Percentiles rank a stretch among this genome's conserved stretches.
Conservation (phyloP, 257 asterid genomes). For the Coffea canephora region DNA sequence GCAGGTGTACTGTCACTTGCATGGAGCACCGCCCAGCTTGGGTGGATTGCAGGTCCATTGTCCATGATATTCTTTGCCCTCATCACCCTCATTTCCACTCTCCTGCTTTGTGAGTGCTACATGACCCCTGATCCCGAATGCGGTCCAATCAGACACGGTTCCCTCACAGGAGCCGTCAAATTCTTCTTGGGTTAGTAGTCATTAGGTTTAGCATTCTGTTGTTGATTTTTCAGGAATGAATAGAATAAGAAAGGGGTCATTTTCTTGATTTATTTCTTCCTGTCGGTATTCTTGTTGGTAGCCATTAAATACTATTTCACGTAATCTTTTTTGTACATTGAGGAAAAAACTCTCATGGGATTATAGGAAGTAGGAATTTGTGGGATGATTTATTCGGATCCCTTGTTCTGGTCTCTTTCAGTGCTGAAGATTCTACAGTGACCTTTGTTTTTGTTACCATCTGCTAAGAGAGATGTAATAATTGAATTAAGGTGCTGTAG, state of each 20-base stretch:
- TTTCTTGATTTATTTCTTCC: not conserved
- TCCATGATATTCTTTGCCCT: constrained; percentile 59
- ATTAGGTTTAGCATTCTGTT: not conserved
- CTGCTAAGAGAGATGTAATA: too few species aligned
- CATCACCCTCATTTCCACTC: constrained; percentile 51
- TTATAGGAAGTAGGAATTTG: not conserved
- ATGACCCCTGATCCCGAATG: constrained; percentile 31
- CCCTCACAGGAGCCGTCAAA: constrained; percentile 64
- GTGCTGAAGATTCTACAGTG: not conserved
- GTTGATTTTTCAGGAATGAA: not conserved
- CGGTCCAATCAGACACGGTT: constrained; percentile 37
- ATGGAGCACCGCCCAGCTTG: constrained; percentile 75
- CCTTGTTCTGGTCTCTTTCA: too few species aligned
- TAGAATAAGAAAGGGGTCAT: not conserved
- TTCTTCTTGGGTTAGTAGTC: constrained; percentile 28
- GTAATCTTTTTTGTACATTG: not conserved
- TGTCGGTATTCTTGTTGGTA: not conserved
- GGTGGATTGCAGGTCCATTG: constrained; percentile 84
- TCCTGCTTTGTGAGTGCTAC: constrained; percentile 59
- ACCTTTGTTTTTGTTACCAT: too few species aligned
- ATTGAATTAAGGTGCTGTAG: too few species aligned
- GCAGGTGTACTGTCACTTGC: constrained; percentile 82
- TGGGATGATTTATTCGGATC: not conserved
- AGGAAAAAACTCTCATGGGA: not conserved
- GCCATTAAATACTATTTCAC: not conserved